Base-by-base conservation (phyloP, 331 rosid species). In the Stylosanthes scabra region DNA sequence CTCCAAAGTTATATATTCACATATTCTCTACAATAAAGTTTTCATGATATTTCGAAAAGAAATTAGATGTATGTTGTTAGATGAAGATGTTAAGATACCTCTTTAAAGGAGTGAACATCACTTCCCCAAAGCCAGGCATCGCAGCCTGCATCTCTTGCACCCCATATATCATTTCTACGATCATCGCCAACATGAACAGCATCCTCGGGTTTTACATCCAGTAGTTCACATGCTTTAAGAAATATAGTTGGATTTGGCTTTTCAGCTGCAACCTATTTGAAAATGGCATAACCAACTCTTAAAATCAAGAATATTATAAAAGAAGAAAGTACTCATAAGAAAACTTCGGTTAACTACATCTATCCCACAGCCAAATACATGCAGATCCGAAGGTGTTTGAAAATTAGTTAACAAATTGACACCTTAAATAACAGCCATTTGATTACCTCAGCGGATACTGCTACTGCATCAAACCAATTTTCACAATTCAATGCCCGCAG, bases 91-190 rank as follows among this genome's bases (percentile, higher is more conserved):
- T 68, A 54, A 40, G 54, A 15, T 85, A 94, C 99, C 99, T 94
- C 96, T 77, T 73, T 80, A 65, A 91, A 91, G 79, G 99, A 90
- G 83, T 87, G 83, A 76, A 94, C 97, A 78, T 94, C 99, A 70
- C 88, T 90, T 76, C 99, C 99, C 97, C 99, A 94, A 79, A 91
- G 99, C 97, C 89, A 91, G 71, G 96, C 99, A 84, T 94, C 99
- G 75, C 99, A 94, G 52, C 99, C 99, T 13, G 99, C 99, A 87
- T 88, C 99, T 90, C 99, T 85, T 7, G 97, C 99, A 63, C 99
- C 99, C 99, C 99, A 91, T 79, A 94, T 45, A 61, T 94, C 97
- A 60, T 94, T 94, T 62, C 99, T 86, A 16, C 97, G 95, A 80
- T 94, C 97, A 77, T 91, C 99, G 59, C 99, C 97, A 4, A 94